Percentiles rank a stretch among this genome's conserved stretches.
These are phyloP conservation scores for Mycosarcoma mackinlayi DNA, from an alignment of 1,284 basidiomycete species.

Conservation along the genomic window DNA sequence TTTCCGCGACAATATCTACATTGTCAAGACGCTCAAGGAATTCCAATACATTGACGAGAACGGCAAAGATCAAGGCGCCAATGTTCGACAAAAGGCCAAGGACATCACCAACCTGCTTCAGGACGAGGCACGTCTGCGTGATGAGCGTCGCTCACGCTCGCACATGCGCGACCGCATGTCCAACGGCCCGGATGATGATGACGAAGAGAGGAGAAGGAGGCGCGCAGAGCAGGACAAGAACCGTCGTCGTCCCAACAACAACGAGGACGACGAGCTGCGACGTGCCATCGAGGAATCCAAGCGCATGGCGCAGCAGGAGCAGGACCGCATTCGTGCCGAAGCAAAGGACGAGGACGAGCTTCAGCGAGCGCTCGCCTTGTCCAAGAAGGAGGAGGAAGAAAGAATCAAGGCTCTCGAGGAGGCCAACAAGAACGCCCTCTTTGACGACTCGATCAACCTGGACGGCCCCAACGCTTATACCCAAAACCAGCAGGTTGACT, in stretches of 20 bases:
- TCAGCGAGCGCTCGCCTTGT: slow-evolving; percentile 80
- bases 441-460: slow-evolving; percentile 75
- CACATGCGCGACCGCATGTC: slow-evolving; percentile 93
- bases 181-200: slow-evolving; percentile 72
- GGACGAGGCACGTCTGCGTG: slow-evolving; percentile 85
- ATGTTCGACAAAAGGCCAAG: slow-evolving; percentile 97
- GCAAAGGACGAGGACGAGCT: slow-evolving; percentile 77
- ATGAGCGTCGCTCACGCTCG: slow-evolving; percentile 85
- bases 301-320: slow-evolving; percentile 66
- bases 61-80: slow-evolving; percentile 96
- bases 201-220: slow-evolving; percentile 72
- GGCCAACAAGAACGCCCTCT: slow-evolving; percentile 80
- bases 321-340: slow-evolving; percentile 60
- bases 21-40: slow-evolving; percentile 98
- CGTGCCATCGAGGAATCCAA: slow-evolving; percentile 71
- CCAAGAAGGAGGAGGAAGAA: slow-evolving; percentile 79
- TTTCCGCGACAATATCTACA: slow-evolving; percentile 94
- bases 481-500: slow-evolving; percentile 60
- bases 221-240: slow-evolving; percentile 47
- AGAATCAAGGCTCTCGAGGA: slow-evolving; percentile 74
- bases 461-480: slow-evolving; percentile 61
- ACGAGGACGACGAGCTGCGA: slow-evolving; percentile 73
- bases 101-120: slow-evolving; percentile 96
- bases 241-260: slow-evolving; percentile 42
- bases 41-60: slow-evolving; percentile 97